Evolutionary conservation across 805 yeast species (phyloP).

Genomic region (Kodamaea sagamina): DNA sequence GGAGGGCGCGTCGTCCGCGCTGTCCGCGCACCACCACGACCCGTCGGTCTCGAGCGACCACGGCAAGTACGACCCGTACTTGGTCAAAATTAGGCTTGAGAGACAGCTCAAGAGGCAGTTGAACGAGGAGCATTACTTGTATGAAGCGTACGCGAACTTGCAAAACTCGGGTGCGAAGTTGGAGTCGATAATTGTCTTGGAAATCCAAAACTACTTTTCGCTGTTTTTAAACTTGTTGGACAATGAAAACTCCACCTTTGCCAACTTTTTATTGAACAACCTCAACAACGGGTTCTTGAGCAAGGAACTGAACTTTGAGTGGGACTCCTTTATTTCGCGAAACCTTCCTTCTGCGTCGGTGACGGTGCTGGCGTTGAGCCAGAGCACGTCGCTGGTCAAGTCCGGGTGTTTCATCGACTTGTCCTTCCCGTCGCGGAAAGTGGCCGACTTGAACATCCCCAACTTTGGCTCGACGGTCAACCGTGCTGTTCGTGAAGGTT

Average conservation of each 20-base stretch:
- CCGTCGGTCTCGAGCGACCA: slow-evolving; percentile 20
- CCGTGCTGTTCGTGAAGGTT: slow-evolving; percentile 66
- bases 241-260: slow-evolving; percentile 70
- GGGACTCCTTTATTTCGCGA: slow-evolving; percentile 79
- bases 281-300: slow-evolving; percentile 64
- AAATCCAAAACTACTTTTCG: slow-evolving; percentile 79
- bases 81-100: slow-evolving; percentile 71
- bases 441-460: slow-evolving; percentile 60
- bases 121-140: slow-evolving; percentile 79
- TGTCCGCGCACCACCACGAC: slow-evolving; percentile 5
- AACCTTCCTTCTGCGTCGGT: slow-evolving; percentile 49
- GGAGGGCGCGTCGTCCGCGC: slow-evolving; percentile 26
- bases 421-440: slow-evolving; percentile 37
- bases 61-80: slow-evolving; percentile 74
- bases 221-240: slow-evolving; percentile 70
- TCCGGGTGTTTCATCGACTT: slow-evolving; percentile 44
- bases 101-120: slow-evolving; percentile 76
- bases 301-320: slow-evolving; percentile 79
- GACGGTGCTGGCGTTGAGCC: slow-evolving; percentile 29
- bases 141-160: slow-evolving; percentile 84
- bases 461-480: slow-evolving; percentile 71
- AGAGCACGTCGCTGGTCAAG: slow-evolving; percentile 26
- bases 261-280: slow-evolving; percentile 64
- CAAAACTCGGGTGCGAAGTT: slow-evolving; percentile 87
- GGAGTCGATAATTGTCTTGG: slow-evolving; percentile 81